These are phyloP conservation scores for Penicillium flavigenum DNA, from an alignment of 495 filamentous ascomycete species.

Conservation along the genomic window DNA sequence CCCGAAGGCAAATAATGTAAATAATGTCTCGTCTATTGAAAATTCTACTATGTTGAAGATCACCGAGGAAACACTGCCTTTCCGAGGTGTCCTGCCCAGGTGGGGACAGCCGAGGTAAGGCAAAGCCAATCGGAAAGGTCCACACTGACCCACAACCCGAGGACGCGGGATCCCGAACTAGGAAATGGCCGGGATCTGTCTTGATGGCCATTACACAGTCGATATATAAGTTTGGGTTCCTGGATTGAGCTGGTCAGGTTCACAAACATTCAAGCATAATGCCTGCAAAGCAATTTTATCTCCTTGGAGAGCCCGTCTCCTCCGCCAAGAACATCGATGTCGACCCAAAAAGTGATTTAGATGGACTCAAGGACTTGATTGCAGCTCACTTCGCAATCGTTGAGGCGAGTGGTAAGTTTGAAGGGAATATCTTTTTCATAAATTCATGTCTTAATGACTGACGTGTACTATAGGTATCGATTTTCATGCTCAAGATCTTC, in stretches of 20 bases:
- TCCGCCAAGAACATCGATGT: conserved; percentile 31
- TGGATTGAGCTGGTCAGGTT: not conserved
- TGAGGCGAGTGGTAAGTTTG: conserved; percentile 19
- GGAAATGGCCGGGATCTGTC: conserved; percentile 1
- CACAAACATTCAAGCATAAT: conserved; percentile 14
- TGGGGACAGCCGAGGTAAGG: conserved; percentile 2
- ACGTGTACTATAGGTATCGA: conserved; percentile 30
- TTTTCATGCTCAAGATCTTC: conserved; percentile 33
- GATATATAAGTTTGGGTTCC: conserved; percentile 6
- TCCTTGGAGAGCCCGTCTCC: conserved; percentile 35
- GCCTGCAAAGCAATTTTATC: conserved; percentile 36
- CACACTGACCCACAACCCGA: conserved; percentile 1
- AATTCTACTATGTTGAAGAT: not conserved
- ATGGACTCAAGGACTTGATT: conserved; percentile 32
- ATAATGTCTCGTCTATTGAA: not conserved
- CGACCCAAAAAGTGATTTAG: conserved; percentile 19
- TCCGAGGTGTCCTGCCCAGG: not conserved
- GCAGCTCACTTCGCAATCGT: conserved; percentile 37
- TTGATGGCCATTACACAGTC: not conserved
- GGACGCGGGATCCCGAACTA: conserved; percentile 7
- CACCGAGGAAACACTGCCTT: not conserved
- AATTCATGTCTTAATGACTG: not conserved
- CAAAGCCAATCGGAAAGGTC: not conserved
- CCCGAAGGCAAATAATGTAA: no score
- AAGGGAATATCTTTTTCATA: not conserved